These are phyloP conservation scores for Capsella rubella DNA, from an alignment of 441 rosid species.

Conservation along the genomic window DNA sequence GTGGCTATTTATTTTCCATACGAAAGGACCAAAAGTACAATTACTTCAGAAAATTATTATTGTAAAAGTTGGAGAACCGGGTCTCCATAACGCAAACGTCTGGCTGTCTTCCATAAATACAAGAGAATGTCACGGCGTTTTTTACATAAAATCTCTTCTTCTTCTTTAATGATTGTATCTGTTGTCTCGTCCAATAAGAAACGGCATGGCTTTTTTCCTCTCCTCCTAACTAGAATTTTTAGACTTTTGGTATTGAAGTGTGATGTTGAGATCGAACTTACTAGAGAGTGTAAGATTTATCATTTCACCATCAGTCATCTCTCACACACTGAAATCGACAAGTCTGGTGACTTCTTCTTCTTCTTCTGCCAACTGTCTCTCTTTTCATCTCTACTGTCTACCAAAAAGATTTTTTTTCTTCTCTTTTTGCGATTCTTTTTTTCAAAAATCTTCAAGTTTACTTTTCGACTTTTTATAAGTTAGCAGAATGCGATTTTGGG, in stretches of 20 bases:
- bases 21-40: constrained; percentile 9
- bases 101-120: constrained; percentile 36
- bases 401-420: constrained; percentile 19
- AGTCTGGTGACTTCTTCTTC: constrained; percentile 32
- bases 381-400: constrained; percentile 1
- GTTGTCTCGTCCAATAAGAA: constrained; percentile 30
- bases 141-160: background rate
- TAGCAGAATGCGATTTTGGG: too few relatives aligned
- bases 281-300: background rate
- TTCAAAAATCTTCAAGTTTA: background rate
- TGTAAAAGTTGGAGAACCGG: constrained; percentile 15
- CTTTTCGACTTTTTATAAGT: background rate
- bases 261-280: too few relatives aligned
- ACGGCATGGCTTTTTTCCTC: constrained; percentile 13
- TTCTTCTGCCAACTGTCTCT: constrained; percentile 27
- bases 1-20: too few relatives aligned
- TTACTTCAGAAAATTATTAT: background rate
- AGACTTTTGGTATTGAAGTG: too few relatives aligned
- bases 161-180: background rate
- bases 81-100: constrained; percentile 26
- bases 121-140: constrained; percentile 38
- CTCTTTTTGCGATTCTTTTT: background rate
- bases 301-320: constrained; percentile 12
- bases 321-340: constrained; percentile 32
- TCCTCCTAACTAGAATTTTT: background rate